These are phyloP conservation scores for Beauveria bassiana DNA, from an alignment of 2,329 filamentous ascomycete genomes.

Conservation along the genomic window DNA sequence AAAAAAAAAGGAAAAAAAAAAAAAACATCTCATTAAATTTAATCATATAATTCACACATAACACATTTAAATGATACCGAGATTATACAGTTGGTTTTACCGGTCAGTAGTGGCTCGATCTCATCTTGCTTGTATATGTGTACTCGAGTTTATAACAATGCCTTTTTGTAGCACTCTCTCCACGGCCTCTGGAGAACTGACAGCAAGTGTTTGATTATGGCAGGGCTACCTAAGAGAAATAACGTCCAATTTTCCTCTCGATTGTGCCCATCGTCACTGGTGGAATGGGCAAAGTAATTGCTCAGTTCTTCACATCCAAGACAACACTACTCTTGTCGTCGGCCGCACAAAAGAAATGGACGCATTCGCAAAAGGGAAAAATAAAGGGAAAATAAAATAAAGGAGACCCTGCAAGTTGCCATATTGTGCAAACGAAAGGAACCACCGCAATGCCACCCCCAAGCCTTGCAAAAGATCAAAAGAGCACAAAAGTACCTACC, in stretches of 20 bases:
- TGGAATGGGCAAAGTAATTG: constrained; percentile 43
- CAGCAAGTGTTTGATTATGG: too few relatives aligned
- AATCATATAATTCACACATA: too few relatives aligned
- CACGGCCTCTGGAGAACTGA: too few relatives aligned
- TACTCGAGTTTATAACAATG: too few relatives aligned
- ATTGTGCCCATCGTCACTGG: constrained; percentile 42
- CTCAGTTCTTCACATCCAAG: constrained; percentile 37
- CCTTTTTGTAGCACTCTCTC: background rate
- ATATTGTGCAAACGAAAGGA: constrained; percentile 38
- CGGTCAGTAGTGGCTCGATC: too few relatives aligned
- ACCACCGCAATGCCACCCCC: constrained; percentile 35
- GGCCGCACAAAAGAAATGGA: constrained; percentile 35
- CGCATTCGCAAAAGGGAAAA: too few relatives aligned
- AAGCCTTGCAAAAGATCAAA: constrained; percentile 33
- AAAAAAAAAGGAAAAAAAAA: too few relatives aligned
- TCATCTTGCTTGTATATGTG: too few relatives aligned
- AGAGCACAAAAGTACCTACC: constrained; percentile 21
- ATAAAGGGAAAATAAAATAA: too few relatives aligned
- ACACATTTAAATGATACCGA: too few relatives aligned
- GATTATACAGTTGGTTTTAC: too few relatives aligned
- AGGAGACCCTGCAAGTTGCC: constrained; percentile 38
- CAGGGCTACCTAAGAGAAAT: background rate
- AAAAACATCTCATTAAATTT: too few relatives aligned
- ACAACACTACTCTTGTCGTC: constrained; percentile 44
- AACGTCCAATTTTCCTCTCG: constrained; percentile 21